Evolutionary conservation across 345 rosid species (phyloP).

Genomic region (Reutealis trisperma): DNA sequence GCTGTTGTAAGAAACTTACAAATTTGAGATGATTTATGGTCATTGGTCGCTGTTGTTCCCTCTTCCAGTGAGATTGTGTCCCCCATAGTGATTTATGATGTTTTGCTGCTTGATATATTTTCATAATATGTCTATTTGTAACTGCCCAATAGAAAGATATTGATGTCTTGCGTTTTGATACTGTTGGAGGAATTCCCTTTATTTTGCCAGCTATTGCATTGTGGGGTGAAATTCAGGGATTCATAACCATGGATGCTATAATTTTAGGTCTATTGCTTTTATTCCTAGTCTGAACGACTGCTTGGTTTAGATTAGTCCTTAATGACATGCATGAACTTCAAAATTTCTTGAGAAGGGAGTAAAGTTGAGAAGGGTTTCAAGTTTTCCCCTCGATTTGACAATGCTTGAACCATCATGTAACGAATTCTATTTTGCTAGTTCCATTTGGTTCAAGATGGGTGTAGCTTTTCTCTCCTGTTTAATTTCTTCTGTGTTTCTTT

Average conservation of each 20-base stretch:
- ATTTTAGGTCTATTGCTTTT: not conserved
- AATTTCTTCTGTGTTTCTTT: too few species aligned
- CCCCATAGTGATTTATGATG: not conserved
- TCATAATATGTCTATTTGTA: not conserved
- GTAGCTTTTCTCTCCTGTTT: too few species aligned
- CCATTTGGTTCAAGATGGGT: too few species aligned
- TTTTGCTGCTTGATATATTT: not conserved
- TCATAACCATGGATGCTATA: not conserved
- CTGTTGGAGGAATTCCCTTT: not conserved
- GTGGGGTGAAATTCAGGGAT: not conserved
- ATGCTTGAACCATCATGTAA: not conserved
- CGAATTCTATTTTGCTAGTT: not conserved
- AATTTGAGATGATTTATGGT: not conserved
- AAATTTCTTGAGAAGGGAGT: not conserved
- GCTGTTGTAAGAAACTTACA: not conserved
- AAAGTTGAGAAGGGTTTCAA: not conserved
- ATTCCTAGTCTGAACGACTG: not conserved
- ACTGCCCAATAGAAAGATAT: not conserved
- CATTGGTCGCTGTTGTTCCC: not conserved
- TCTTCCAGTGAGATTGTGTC: not conserved
- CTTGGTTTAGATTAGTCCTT: not conserved
- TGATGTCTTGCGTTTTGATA: not conserved
- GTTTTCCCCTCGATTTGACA: not conserved
- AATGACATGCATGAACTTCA: not conserved
- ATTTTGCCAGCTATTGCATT: not conserved